These are phyloP conservation scores for Bacterosira constricta DNA, from an alignment of 108 stramenopile genomes.

Conservation along the genomic window DNA sequence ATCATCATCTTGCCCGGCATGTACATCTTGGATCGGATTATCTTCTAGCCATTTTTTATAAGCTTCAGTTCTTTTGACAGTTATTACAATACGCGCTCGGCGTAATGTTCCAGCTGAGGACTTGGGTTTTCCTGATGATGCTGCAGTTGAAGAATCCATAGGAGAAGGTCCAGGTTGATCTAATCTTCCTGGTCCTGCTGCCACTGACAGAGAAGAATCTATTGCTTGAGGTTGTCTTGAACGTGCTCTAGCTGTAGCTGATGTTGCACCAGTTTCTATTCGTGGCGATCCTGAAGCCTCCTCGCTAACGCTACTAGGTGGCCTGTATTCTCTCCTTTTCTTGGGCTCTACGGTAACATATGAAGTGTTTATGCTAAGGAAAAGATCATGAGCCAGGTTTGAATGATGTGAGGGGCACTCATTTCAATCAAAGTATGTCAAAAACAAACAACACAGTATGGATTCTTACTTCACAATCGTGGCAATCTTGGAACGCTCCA, in stretches of 20 bases:
- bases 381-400: neutral
- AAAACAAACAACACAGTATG: neutral
- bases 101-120: conserved; percentile 56
- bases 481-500: conserved; percentile 81
- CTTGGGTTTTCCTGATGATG: conserved; percentile 16
- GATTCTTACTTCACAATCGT: conserved; percentile 69
- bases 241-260: conserved; percentile 3
- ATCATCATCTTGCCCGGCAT: conserved; percentile 50
- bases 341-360: conserved; percentile 81
- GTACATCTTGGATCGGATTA: conserved; percentile 66
- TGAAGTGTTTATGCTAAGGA: conserved; percentile 70
- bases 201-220: conserved; percentile 19
- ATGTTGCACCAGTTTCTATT: conserved; percentile 2
- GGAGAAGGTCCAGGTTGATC: conserved; percentile 6
- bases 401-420: neutral
- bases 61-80: conserved; percentile 69
- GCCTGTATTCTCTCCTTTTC: conserved; percentile 41
- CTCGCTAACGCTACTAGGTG: conserved; percentile 1
- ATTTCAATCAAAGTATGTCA: neutral
- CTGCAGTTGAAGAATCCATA: conserved; percentile 6
- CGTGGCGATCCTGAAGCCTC: conserved; percentile 2
- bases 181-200: conserved; percentile 7
- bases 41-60: conserved; percentile 84
- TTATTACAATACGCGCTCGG: conserved; percentile 81
- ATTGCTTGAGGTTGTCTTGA: conserved; percentile 17